A percentile compares a stretch with the other conserved stretches of the same genome.
phyloP scores from a whole-genome alignment of 2,329 filamentous ascomycete genomes.

The Albifimbria verrucaria region DNA sequence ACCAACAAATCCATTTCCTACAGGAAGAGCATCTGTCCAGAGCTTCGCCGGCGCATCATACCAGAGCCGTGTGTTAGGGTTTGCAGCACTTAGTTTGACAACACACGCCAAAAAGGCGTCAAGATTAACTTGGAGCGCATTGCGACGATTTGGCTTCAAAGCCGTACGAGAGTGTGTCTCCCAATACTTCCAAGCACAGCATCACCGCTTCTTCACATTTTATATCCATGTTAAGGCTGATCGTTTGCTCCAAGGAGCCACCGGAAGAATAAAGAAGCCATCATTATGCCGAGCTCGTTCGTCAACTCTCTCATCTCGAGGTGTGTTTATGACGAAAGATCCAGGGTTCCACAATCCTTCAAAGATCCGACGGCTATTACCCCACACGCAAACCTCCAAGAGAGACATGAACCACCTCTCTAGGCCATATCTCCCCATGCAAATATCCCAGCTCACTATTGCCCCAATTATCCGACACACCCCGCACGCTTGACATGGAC shows the following conservation, averaged over 20 bases:
- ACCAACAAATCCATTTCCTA: conserved; percentile 1
- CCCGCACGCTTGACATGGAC: neutral
- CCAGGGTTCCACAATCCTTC: neutral
- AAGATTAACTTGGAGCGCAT: neutral
- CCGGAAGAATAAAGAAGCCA: neutral
- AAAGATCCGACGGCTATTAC: neutral
- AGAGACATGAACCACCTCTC: neutral
- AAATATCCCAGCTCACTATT: neutral
- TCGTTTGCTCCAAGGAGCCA: neutral
- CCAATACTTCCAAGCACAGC: neutral
- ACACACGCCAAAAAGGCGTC: neutral
- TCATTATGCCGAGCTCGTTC: neutral
- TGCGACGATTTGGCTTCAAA: neutral
- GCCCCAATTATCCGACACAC: neutral
- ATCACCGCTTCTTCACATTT: neutral
- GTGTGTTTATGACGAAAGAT: neutral
- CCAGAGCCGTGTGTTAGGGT: conserved; percentile 6
- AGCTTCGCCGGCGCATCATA: neutral
- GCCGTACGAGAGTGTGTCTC: neutral
- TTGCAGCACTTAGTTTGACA: neutral
- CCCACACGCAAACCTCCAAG: neutral
- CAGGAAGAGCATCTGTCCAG: conserved; percentile 1
- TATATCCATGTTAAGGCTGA: neutral
- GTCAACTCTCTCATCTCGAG: neutral
- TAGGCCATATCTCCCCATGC: neutral